Percentiles rank a stretch among this genome's conserved stretches.
phyloP scores from a whole-genome alignment of 2,329 filamentous ascomycete species.

The Pyricularia pennisetigena region DNA sequence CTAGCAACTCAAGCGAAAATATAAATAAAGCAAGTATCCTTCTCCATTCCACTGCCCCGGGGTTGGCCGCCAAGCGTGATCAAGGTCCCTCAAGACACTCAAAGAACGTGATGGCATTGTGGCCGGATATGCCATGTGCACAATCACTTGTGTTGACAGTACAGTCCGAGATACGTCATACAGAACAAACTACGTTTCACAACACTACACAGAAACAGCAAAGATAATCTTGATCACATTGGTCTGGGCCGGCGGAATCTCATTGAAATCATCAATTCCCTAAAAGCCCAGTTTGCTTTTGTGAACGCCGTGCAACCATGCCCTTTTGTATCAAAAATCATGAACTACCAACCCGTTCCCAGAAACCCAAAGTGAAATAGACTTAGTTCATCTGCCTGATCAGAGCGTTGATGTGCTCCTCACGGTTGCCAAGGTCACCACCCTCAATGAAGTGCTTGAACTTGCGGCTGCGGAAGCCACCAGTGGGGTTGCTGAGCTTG shows the following conservation, averaged over 20 bases:
- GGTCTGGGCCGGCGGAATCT: not conserved
- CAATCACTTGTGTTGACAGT: too few relatives aligned
- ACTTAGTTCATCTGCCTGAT: slow-evolving; percentile 97
- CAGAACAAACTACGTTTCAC: not conserved
- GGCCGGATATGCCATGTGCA: too few relatives aligned
- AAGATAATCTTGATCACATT: slow-evolving; percentile 12
- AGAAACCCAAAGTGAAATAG: slow-evolving; percentile 16
- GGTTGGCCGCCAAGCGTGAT: too few relatives aligned
- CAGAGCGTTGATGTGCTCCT: slow-evolving; percentile 94
- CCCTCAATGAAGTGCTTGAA: slow-evolving; percentile 99
- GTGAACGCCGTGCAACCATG: slow-evolving; percentile 25
- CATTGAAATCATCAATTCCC: slow-evolving; percentile 22
- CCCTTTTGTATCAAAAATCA: slow-evolving; percentile 10
- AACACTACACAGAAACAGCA: not conserved
- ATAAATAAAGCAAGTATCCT: too few relatives aligned
- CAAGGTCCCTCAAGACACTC: too few relatives aligned
- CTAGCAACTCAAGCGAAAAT: not conserved
- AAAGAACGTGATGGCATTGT: too few relatives aligned
- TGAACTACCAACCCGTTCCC: slow-evolving; percentile 7
- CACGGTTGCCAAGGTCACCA: slow-evolving; percentile 96
- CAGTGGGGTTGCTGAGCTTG: slow-evolving; percentile 97
- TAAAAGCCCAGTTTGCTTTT: slow-evolving; percentile 16
- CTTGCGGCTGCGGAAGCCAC: slow-evolving; percentile 92
- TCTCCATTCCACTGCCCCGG: too few relatives aligned
- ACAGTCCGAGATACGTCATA: not conserved